Percentiles rank a stretch among this genome's conserved stretches.
Conservation (phyloP, 2,329 filamentous ascomycete species). For the Nigrograna mackinnonii region DNA sequence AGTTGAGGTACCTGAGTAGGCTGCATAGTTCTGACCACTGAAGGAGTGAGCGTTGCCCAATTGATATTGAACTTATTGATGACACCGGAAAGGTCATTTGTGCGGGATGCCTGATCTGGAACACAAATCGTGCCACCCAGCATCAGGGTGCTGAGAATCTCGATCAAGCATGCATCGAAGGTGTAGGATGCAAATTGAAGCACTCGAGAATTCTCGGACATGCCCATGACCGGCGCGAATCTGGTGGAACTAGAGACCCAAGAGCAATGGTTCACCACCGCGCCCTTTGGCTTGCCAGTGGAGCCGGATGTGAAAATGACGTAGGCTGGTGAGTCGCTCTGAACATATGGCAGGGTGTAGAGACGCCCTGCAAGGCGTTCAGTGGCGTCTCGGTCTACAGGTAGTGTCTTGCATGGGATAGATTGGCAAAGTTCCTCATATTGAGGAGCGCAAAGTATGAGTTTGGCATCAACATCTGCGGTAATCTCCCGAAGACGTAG, state of each 20-base stretch:
- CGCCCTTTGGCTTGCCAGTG: slow-evolving; percentile 61
- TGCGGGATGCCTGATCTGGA: slow-evolving; percentile 50
- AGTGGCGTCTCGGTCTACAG: slow-evolving; percentile 45
- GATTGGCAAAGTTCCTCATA: slow-evolving; percentile 25
- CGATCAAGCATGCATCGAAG: slow-evolving; percentile 51
- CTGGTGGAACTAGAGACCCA: slow-evolving; percentile 52
- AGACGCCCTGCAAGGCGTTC: slow-evolving; percentile 35
- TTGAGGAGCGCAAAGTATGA: slow-evolving; percentile 29
- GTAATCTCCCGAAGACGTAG: slow-evolving; percentile 41
- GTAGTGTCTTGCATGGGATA: slow-evolving; percentile 26
- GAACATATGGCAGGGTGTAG: slow-evolving; percentile 31
- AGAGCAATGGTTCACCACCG: slow-evolving; percentile 64
- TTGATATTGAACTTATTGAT: slow-evolving; percentile 43
- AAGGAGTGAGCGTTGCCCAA: slow-evolving; percentile 50
- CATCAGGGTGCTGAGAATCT: slow-evolving; percentile 51
- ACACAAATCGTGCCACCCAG: slow-evolving; percentile 53
- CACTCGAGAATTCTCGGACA: slow-evolving; percentile 57
- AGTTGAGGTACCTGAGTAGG: slow-evolving; percentile 29
- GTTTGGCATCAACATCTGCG: slow-evolving; percentile 28
- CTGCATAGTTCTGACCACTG: slow-evolving; percentile 34
- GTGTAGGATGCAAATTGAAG: slow-evolving; percentile 53
- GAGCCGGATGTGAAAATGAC: slow-evolving; percentile 64
- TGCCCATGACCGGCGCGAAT: slow-evolving; percentile 38
- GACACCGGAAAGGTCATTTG: slow-evolving; percentile 50
- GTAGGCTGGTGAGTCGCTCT: slow-evolving; percentile 59